Evolutionary conservation across 1,139 yeast genomes (phyloP).

Genomic region (Scheffersomyces quercinus): DNA sequence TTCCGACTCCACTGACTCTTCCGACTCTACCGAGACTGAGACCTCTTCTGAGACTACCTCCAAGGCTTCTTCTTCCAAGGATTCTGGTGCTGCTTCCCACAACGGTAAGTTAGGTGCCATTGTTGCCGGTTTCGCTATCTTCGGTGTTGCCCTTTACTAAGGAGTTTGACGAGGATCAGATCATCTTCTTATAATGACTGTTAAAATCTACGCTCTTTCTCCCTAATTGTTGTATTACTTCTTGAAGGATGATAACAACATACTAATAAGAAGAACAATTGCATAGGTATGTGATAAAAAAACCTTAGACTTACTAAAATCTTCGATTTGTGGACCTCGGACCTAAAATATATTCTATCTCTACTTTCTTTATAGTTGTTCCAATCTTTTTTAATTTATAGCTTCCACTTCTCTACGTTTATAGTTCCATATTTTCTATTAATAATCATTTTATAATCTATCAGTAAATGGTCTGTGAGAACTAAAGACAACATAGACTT

Average conservation of each 20-base stretch:
- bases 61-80: constrained; percentile 22
- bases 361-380: neutral
- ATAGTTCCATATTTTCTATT: constrained; percentile 1
- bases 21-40: constrained; percentile 26
- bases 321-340: neutral
- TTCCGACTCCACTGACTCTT: constrained; percentile 27
- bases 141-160: constrained; percentile 66
- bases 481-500: no score
- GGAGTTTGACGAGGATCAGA: constrained; percentile 4
- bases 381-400: neutral
- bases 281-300: constrained; percentile 1
- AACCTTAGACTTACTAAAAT: neutral
- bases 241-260: neutral
- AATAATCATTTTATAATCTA: neutral
- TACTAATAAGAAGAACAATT: neutral
- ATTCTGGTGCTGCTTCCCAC: constrained; percentile 30
- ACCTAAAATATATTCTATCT: neutral
- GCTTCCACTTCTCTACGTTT: neutral
- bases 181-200: neutral
- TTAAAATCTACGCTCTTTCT: neutral
- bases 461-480: no score
- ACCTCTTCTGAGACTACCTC: constrained; percentile 22
- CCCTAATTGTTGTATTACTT: neutral
- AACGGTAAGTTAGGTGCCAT: constrained; percentile 50
- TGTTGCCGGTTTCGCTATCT: constrained; percentile 61